These are phyloP conservation scores for Apostasia ramifera DNA, from an alignment of 106 monocot species.

Conservation along the genomic window DNA sequence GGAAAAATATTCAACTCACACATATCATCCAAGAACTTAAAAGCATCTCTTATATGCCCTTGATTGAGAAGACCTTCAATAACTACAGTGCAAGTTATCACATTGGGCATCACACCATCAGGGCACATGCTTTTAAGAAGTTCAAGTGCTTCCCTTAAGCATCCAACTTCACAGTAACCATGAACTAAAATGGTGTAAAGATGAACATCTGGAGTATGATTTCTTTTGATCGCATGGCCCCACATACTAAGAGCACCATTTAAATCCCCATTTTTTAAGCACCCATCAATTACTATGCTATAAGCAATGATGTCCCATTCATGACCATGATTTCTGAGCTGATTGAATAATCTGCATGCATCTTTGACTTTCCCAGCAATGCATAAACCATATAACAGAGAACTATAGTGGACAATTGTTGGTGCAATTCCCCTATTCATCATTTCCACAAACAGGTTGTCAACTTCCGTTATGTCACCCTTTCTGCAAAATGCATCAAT, in stretches of 20 bases:
- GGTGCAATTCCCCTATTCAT: neutral
- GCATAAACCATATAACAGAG: slow-evolving; percentile 2
- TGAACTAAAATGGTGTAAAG: slow-evolving; percentile 4
- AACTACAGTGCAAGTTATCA: slow-evolving; percentile 1
- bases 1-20: neutral
- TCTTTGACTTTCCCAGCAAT: neutral
- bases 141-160: neutral
- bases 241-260: neutral
- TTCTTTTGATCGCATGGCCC: neutral
- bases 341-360: neutral
- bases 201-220: neutral
- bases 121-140: neutral
- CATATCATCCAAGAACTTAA: slow-evolving; percentile 5
- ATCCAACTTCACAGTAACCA: neutral
- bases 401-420: neutral
- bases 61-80: neutral
- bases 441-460: slow-evolving; percentile 2
- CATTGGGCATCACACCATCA: neutral
- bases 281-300: neutral
- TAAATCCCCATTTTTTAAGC: neutral
- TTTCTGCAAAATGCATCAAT: slow-evolving; percentile 1
- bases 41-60: neutral
- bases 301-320: neutral
- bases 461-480: neutral
- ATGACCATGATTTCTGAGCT: neutral